Conservation (phyloP, 805 yeast genomes). For the Wickerhamiella alocasiicola region DNA sequence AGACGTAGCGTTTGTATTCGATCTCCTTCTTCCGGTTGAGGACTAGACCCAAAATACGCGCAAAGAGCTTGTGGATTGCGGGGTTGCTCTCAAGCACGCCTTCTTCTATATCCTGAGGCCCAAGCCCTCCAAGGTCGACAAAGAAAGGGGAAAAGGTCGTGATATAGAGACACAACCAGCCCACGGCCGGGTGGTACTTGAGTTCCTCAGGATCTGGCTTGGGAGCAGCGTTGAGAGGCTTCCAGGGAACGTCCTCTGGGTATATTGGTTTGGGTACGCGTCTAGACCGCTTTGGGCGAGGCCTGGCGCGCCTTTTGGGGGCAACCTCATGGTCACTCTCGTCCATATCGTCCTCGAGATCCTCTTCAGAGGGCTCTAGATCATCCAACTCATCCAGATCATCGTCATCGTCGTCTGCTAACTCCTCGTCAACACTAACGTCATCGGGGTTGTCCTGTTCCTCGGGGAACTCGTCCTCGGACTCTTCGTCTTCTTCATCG, state of each 20-base stretch:
- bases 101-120: slow-evolving; percentile 33
- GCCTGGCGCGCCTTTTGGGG: not conserved
- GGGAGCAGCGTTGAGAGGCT: slow-evolving; percentile 17
- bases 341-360: not conserved
- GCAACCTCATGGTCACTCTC: not conserved
- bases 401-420: slow-evolving; percentile 14
- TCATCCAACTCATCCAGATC: slow-evolving; percentile 5
- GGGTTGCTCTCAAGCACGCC: slow-evolving; percentile 22
- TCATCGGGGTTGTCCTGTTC: slow-evolving; percentile 8
- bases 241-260: slow-evolving; percentile 26
- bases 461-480: slow-evolving; percentile 7
- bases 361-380: not conserved
- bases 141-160: slow-evolving; percentile 21
- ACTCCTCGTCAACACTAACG: slow-evolving; percentile 9
- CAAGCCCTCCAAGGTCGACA: slow-evolving; percentile 24
- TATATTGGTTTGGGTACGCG: slow-evolving; percentile 15
- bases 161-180: slow-evolving; percentile 20
- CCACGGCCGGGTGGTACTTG: slow-evolving; percentile 22
- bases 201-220: slow-evolving; percentile 20
- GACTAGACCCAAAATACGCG: slow-evolving; percentile 27
- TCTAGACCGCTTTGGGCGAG: slow-evolving; percentile 9
- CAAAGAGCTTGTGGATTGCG: slow-evolving; percentile 23
- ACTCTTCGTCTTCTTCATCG: slow-evolving; percentile 5
- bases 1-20: slow-evolving; percentile 27
- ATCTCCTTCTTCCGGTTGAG: slow-evolving; percentile 32